Evolutionary conservation across 192 early-diverging fungal species (phyloP), one percentile per base, ranked within the genome.

Genomic region (Helicostylum pulchrum): DNA sequence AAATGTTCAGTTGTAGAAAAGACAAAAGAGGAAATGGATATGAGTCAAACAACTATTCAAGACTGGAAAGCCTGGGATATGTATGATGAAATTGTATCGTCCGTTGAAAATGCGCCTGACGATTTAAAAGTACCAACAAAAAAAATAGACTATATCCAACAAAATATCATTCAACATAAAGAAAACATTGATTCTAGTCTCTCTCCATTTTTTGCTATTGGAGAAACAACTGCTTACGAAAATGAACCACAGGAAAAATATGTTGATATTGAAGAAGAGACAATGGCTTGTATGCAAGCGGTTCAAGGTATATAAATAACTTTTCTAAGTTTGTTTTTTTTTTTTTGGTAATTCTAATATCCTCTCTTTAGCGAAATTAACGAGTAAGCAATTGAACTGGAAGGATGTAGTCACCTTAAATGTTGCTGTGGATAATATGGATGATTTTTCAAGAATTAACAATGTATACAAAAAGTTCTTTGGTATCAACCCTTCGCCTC

Each of bases 1-100:
- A 73, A 85, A 53, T 74, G 89, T 7, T 82, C 84, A 36, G 21
- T 88, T n/a, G 90, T 84, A 63, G 81, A 83, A 21, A 98, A 95
- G 39, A 45, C 49, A 34, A 58, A 67, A 3, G 70, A 72, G 39
- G 70, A 73, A 12, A 50, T 74, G 59, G 62, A 70, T 23, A 30
- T 26, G 20, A 48, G 23, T 23, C 14, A 52, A 26, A 46, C 10
- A 26, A 43, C 49, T 0, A 30, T 45, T 11, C 50, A 54, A 26
- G 34, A 55, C 8, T 55, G 67, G 62, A 62, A 50, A 6, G 31
- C 62, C 10, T 64, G 53, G 44, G 45, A 63, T n/a, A 49, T 34
- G 36, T 56, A 70, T 36, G 53, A 70, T n/a, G 26, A 54, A 8
- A 48, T 70, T 12, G 36, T 20, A 21, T 53, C 52, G 17, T 51